Evolutionary conservation across 2,329 filamentous ascomycete species (phyloP).

Genomic region (Mycosphaerella arachidis): DNA sequence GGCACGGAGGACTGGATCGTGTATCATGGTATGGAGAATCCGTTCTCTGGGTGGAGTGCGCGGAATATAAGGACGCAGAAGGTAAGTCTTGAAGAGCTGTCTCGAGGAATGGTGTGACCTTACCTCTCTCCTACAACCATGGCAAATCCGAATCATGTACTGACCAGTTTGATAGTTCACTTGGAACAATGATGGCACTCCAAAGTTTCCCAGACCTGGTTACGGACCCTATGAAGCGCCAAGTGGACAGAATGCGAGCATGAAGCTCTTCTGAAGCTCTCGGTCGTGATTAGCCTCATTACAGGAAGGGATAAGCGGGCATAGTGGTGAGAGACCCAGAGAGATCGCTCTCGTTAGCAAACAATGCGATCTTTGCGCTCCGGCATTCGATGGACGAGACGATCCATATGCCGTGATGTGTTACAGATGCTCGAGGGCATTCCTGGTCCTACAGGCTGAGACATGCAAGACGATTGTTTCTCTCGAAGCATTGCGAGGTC

Average conservation of each 20-base stretch:
- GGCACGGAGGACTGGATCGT: slow-evolving; percentile 48
- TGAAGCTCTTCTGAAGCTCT: slow-evolving; percentile 29
- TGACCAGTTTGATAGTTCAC: slow-evolving; percentile 33
- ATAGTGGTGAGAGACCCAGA: background rate
- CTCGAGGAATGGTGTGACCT: too few species aligned
- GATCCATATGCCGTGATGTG: background rate
- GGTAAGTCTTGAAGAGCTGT: background rate
- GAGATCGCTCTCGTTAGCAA: background rate
- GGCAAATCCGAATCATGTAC: background rate
- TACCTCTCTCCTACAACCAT: too few species aligned
- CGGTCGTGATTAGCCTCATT: too few species aligned
- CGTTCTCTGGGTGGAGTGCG: slow-evolving; percentile 45
- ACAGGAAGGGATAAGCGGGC: too few species aligned
- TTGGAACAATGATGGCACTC: slow-evolving; percentile 47
- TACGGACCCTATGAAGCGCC: slow-evolving; percentile 46
- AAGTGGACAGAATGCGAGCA: slow-evolving; percentile 40
- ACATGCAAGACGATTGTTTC: background rate
- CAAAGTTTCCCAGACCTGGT: slow-evolving; percentile 46
- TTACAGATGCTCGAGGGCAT: background rate
- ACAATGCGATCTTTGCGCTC: background rate
- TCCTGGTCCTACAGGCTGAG: background rate
- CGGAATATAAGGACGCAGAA: slow-evolving; percentile 48
- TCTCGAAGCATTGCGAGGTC: background rate
- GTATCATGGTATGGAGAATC: slow-evolving; percentile 51
- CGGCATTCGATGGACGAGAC: background rate